Evolutionary conservation across 148 eudicot genomes (phyloP).

Genomic region (Dysphania ambrosioides): DNA sequence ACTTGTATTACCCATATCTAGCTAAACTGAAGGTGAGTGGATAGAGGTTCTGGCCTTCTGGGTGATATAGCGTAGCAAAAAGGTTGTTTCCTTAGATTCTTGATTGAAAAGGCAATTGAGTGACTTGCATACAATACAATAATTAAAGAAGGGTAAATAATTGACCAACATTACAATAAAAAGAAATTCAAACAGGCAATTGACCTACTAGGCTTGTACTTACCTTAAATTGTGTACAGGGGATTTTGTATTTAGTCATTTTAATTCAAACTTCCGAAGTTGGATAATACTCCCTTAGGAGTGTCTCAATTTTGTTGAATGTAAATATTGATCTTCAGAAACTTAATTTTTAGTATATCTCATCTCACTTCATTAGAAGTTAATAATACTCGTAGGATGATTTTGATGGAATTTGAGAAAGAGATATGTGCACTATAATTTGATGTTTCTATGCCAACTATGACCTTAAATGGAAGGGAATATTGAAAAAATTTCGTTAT

Average conservation of each 20-base stretch:
- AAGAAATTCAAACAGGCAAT: not conserved
- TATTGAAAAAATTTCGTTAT: not conserved
- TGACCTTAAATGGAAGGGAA: not conserved
- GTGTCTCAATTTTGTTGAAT: not conserved
- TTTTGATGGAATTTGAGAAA: not conserved
- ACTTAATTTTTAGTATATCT: not conserved
- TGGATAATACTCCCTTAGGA: not conserved
- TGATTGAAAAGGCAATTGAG: not conserved
- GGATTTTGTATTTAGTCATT: not conserved
- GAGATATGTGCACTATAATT: not conserved
- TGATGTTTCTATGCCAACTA: not conserved
- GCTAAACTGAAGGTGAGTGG: not conserved
- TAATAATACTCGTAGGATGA: not conserved
- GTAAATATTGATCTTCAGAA: too few relatives aligned
- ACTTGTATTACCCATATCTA: not conserved
- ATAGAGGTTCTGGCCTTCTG: not conserved
- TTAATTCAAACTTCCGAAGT: not conserved
- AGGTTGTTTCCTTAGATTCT: not conserved
- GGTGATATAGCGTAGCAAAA: not conserved
- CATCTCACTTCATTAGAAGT: not conserved
- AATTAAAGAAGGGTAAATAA: not conserved
- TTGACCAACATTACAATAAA: not conserved
- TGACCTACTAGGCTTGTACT: too few relatives aligned
- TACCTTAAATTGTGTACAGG: not conserved
- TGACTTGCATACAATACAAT: not conserved